Conservation (phyloP, 2,329 filamentous ascomycete species). For the Albifimbria verrucaria region DNA sequence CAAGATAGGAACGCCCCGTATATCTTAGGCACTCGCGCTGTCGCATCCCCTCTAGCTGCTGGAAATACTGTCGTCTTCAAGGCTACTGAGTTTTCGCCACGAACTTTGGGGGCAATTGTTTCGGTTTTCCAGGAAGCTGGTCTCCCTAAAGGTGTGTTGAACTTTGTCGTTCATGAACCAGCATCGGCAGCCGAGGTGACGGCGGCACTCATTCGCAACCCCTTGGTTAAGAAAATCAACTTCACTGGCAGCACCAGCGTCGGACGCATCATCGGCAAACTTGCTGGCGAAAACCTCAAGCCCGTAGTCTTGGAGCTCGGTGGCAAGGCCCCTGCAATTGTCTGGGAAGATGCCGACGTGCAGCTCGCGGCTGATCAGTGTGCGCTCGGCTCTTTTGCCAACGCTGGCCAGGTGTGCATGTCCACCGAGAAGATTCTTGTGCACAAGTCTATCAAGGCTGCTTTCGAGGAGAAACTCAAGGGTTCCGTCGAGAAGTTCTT, state of each 20-base stretch:
- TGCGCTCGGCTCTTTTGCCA: constrained; percentile 66
- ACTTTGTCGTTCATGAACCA: constrained; percentile 64
- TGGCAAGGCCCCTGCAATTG: constrained; percentile 75
- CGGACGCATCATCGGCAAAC: constrained; percentile 67
- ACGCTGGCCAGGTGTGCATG: constrained; percentile 84
- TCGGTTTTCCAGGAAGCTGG: constrained; percentile 70
- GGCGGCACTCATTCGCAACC: constrained; percentile 62
- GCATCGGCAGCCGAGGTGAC: constrained; percentile 67
- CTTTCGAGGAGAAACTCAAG: constrained; percentile 44
- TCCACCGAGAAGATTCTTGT: constrained; percentile 70
- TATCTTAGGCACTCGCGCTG: constrained; percentile 50
- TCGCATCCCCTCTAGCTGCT: constrained; percentile 65
- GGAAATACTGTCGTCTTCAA: constrained; percentile 78
- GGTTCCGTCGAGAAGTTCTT: constrained; percentile 39
- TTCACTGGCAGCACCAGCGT: constrained; percentile 78
- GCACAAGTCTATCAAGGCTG: constrained; percentile 41
- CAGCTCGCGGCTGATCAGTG: constrained; percentile 66
- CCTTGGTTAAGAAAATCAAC: constrained; percentile 73
- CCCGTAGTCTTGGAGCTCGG: constrained; percentile 78
- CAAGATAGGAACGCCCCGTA: constrained; percentile 52
- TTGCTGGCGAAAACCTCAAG: constrained; percentile 73
- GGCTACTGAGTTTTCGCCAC: constrained; percentile 65
- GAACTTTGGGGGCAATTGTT: constrained; percentile 59
- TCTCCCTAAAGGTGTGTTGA: constrained; percentile 70
- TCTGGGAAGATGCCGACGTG: constrained; percentile 77